These are phyloP conservation scores for Hirschfeldia incana DNA, from an alignment of 345 rosid genomes.

Conservation along the genomic window DNA sequence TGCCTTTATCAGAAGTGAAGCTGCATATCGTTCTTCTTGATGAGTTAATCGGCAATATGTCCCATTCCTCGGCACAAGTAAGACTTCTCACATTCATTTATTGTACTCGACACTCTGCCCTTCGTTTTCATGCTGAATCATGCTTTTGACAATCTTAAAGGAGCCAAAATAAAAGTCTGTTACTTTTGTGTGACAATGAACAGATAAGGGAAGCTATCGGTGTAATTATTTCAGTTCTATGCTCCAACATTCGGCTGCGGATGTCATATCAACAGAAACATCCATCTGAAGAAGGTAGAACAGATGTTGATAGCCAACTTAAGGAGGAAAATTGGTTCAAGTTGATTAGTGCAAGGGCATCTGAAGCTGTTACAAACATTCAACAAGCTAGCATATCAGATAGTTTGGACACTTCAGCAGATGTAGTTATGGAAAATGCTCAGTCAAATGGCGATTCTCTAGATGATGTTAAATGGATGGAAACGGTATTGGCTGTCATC, in stretches of 20 bases:
- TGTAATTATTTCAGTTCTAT: slow-evolving; percentile 75
- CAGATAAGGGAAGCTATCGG: slow-evolving; percentile 98
- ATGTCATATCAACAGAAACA: slow-evolving; percentile 46
- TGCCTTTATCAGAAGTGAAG: slow-evolving; percentile 74
- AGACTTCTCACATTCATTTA: slow-evolving; percentile 35
- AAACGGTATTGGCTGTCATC: slow-evolving; percentile 63
- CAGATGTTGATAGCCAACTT: slow-evolving; percentile 43
- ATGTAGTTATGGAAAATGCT: slow-evolving; percentile 50
- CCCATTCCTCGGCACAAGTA: slow-evolving; percentile 98
- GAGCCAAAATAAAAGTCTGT: neutral
- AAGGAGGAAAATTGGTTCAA: slow-evolving; percentile 67
- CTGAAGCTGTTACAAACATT: slow-evolving; percentile 68
- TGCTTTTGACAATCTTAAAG: slow-evolving; percentile 17
- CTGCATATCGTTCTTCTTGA: slow-evolving; percentile 68
- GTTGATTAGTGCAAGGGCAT: slow-evolving; percentile 62
- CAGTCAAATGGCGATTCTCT: slow-evolving; percentile 55
- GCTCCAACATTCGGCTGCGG: slow-evolving; percentile 84
- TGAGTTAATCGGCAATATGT: slow-evolving; percentile 81
- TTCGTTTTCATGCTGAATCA: neutral
- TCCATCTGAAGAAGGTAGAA: slow-evolving; percentile 49
- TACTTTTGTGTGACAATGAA: slow-evolving; percentile 29
- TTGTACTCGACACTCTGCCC: neutral
- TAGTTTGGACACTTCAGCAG: slow-evolving; percentile 48
- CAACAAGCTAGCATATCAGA: slow-evolving; percentile 69
- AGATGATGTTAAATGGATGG: slow-evolving; percentile 98